Evolutionary conservation across 768 basidiomycete genomes (phyloP).

Genomic region (Tremella yokohamensis): DNA sequence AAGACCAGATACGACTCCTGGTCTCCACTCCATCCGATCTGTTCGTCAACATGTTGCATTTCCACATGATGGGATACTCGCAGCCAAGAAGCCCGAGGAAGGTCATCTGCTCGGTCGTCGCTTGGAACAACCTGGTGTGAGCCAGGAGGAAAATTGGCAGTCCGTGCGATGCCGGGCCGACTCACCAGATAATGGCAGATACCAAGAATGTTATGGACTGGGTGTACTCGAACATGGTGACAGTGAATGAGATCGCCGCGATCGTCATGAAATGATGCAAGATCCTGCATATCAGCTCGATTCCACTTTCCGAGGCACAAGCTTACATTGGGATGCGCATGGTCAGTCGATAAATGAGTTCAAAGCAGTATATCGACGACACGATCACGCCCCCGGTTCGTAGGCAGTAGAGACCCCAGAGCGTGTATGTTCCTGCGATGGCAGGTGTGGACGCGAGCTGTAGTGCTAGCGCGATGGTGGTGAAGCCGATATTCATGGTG

Average conservation of each 20-base stretch:
- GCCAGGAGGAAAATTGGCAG: not conserved
- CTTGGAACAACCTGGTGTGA: slow-evolving; percentile 33
- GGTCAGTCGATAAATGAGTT: slow-evolving; percentile 31
- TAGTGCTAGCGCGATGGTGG: slow-evolving; percentile 27
- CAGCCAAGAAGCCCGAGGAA: slow-evolving; percentile 34
- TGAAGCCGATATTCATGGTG: slow-evolving; percentile 31
- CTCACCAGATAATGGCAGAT: slow-evolving; percentile 30
- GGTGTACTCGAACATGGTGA: slow-evolving; percentile 34
- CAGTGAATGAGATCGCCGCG: slow-evolving; percentile 29
- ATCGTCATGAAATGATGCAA: slow-evolving; percentile 36
- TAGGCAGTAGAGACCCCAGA: slow-evolving; percentile 20
- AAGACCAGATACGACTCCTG: slow-evolving; percentile 9
- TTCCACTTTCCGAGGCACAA: not conserved
- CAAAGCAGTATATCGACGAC: slow-evolving; percentile 29
- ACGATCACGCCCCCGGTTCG: slow-evolving; percentile 24
- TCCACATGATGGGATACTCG: slow-evolving; percentile 9
- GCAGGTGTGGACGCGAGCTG: slow-evolving; percentile 27
- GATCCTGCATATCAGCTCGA: slow-evolving; percentile 19
- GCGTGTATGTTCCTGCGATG: slow-evolving; percentile 18
- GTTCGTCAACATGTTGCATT: not conserved
- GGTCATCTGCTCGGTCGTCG: slow-evolving; percentile 35
- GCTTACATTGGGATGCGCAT: slow-evolving; percentile 36
- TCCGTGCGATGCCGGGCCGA: not conserved
- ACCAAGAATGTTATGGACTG: slow-evolving; percentile 20
- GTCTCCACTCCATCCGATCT: slow-evolving; percentile 32